phyloP scores from a whole-genome alignment of 2,329 filamentous ascomycete species.

The Aureobasidium mangrovei region DNA sequence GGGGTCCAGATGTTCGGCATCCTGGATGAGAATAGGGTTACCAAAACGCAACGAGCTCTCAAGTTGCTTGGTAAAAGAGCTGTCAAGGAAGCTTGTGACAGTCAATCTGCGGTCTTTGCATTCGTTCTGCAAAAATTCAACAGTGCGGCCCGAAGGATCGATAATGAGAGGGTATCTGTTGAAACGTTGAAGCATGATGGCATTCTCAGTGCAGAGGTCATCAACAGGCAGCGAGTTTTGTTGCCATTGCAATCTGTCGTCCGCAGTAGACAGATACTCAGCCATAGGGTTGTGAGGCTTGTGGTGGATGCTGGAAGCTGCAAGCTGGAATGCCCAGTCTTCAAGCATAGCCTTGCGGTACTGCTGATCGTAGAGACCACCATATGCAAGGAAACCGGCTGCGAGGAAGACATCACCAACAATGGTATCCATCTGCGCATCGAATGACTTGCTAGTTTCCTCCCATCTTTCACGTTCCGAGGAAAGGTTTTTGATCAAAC shows the following conservation, averaged over 20 bases:
- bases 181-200: constrained; percentile 94
- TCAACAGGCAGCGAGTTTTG: constrained; percentile 88
- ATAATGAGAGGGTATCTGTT: constrained; percentile 98
- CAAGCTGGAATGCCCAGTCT: constrained; percentile 91
- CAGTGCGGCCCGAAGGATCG: constrained; percentile 88
- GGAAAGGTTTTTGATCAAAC: constrained; percentile 86
- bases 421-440: constrained; percentile 93
- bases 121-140: constrained; percentile 91
- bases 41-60: constrained; percentile 96
- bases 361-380: constrained; percentile 93
- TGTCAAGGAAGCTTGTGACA: constrained; percentile 95
- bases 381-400: constrained; percentile 95
- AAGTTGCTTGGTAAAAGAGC: constrained; percentile 94
- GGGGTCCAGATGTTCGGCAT: constrained; percentile 93
- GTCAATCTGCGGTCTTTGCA: constrained; percentile 89
- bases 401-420: constrained; percentile 93
- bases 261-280: constrained; percentile 92
- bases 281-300: constrained; percentile 92
- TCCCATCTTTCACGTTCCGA: constrained; percentile 94
- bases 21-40: constrained; percentile 96
- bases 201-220: constrained; percentile 96
- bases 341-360: constrained; percentile 97
- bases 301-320: constrained; percentile 84
- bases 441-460: constrained; percentile 93
- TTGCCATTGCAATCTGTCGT: constrained; percentile 92